Conservation (phyloP, 2,329 filamentous ascomycete genomes). For the Scopulariopsis brevicaulis region DNA sequence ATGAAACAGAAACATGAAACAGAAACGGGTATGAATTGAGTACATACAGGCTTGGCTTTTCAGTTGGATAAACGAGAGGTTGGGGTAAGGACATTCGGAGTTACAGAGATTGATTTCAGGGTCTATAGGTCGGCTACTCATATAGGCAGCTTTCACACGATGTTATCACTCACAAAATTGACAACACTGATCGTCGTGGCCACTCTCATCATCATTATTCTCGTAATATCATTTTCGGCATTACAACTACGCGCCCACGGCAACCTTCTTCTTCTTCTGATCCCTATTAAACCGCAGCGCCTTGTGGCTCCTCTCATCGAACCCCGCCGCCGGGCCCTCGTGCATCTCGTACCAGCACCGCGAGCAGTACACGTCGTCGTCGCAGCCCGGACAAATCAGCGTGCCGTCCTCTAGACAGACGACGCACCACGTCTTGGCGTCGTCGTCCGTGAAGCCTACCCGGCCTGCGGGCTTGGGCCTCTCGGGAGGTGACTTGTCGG, state of each 20-base stretch:
- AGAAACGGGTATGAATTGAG: not conserved
- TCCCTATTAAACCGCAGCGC: constrained; percentile 46
- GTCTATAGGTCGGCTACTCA: not conserved
- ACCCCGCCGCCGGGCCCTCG: constrained; percentile 53
- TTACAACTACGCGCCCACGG: constrained; percentile 20
- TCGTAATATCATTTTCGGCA: not conserved
- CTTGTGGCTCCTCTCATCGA: constrained; percentile 59
- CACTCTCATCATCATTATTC: not conserved
- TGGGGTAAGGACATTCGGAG: not conserved
- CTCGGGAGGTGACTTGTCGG: constrained; percentile 18
- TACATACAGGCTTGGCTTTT: not conserved
- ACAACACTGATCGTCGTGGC: not conserved
- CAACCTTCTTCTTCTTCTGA: constrained; percentile 18
- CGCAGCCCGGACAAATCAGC: constrained; percentile 62
- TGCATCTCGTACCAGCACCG: constrained; percentile 78
- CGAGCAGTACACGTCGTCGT: constrained; percentile 61
- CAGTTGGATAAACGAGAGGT: not conserved
- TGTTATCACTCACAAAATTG: not conserved
- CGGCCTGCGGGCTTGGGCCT: constrained; percentile 10
- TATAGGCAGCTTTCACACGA: not conserved
- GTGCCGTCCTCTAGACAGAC: constrained; percentile 74
- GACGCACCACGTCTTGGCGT: constrained; percentile 67
- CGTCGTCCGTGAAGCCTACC: constrained; percentile 48
- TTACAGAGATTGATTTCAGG: not conserved
- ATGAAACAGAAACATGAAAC: not conserved